Percentiles rank a stretch among this genome's conserved stretches.
phyloP scores from a whole-genome alignment of 2,329 filamentous ascomycete species.

The Falciphora oryzae region DNA sequence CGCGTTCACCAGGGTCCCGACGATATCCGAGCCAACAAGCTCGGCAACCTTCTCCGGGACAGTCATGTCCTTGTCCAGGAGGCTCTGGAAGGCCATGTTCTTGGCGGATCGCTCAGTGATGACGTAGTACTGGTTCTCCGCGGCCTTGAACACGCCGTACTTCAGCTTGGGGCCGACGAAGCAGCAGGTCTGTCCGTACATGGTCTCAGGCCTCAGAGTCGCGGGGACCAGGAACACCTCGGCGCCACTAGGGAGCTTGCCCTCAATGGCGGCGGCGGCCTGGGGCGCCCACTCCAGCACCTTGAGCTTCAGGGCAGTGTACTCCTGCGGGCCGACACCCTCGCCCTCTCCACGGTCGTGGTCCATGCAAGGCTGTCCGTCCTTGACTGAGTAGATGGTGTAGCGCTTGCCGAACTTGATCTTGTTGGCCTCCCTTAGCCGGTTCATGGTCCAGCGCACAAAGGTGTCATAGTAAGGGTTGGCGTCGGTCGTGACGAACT shows the following conservation, averaged over 20 bases:
- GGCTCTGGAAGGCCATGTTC: conserved; percentile 94
- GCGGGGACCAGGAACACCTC: conserved; percentile 88
- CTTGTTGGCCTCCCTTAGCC: conserved; percentile 81
- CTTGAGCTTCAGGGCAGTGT: conserved; percentile 86
- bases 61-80: conserved; percentile 71
- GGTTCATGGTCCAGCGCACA: conserved; percentile 95
- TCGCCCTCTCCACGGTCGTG: conserved; percentile 79
- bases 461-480: conserved; percentile 98
- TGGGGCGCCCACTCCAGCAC: conserved; percentile 83
- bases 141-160: conserved; percentile 82
- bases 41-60: conserved; percentile 66
- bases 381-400: conserved; percentile 54
- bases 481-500: conserved; percentile 90
- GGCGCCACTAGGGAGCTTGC: conserved; percentile 71
- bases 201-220: conserved; percentile 89
- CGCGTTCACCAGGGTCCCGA: conserved; percentile 85
- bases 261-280: conserved; percentile 64
- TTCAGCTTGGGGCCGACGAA: conserved; percentile 87
- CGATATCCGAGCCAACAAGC: conserved; percentile 68
- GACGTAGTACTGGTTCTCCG: conserved; percentile 75
- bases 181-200: conserved; percentile 97
- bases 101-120: conserved; percentile 54
- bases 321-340: conserved; percentile 81
- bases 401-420: conserved; percentile 74
- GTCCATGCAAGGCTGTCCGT: conserved; percentile 82